Evolutionary conservation across 2,329 filamentous ascomycete species (phyloP).

Genomic region (Arthrobotrys iridis): DNA sequence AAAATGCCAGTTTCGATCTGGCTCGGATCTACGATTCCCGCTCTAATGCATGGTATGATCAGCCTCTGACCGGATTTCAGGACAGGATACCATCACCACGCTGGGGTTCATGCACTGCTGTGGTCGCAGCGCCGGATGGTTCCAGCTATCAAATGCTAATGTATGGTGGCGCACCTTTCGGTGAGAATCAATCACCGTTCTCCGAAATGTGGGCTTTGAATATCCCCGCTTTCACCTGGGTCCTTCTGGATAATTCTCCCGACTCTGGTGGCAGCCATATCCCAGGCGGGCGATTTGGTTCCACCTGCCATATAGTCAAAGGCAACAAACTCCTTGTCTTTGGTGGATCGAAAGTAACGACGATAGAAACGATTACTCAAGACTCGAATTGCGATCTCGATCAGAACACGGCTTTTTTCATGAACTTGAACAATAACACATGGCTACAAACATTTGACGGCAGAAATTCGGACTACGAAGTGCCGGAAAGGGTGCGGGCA

Average conservation of each 20-base stretch:
- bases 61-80: slow-evolving; percentile 1
- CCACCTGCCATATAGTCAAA: neutral
- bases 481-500: slow-evolving; percentile 6
- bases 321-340: slow-evolving; percentile 2
- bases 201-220: slow-evolving; percentile 12
- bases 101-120: neutral
- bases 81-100: neutral
- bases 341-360: slow-evolving; percentile 3
- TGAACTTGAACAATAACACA: neutral
- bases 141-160: slow-evolving; percentile 31
- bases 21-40: slow-evolving; percentile 10
- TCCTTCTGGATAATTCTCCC: neutral
- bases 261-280: neutral
- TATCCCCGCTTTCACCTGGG: slow-evolving; percentile 23
- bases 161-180: neutral
- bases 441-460: slow-evolving; percentile 7
- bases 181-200: neutral
- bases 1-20: neutral
- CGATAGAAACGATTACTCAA: neutral
- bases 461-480: neutral
- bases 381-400: neutral
- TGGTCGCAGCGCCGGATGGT: slow-evolving; percentile 3
- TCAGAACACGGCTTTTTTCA: neutral
- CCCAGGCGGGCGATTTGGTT: neutral
- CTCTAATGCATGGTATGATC: slow-evolving; percentile 9